Base-by-base conservation (phyloP, 1,284 basidiomycete species). In the Ganoderma lucidum region DNA sequence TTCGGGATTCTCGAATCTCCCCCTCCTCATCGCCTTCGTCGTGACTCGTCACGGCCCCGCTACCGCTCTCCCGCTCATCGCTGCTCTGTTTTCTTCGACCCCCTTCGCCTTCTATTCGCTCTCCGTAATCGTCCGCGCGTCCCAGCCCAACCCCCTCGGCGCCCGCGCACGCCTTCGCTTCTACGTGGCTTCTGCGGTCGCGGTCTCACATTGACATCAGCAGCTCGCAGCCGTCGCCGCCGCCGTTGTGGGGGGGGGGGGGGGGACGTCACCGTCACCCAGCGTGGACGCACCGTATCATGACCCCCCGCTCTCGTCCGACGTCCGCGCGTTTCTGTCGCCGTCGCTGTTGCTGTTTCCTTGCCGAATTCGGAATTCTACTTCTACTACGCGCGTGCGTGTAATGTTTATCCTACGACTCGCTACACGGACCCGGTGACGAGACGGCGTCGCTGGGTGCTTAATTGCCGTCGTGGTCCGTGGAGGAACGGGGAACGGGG, bases 41-140 rank as follows among this genome's bases (percentile, higher is more conserved):
- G 17, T 61, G 4, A 10, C 15, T 3, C 3, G 35, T 35, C 35
- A 35, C 35, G 35, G 35, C 35, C 35, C 35, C 35, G 60, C 39
- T 10, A 6, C 39, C 28, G 32, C 39, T 45, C 42, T 15, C n/a
- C n/a, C 28, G 39, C 51, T 58, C 62, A 45, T 58, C 56, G 45
- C 45, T 23, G 19, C 45, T 48, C 41, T 51, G 63, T 62, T 48
- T 23, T 37, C 51, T 28, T 35, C 41, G 32, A 23, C 23, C 59
- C 60, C 23, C 39, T 4, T 19, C 61, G 41, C 39, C 39, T 55
- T 32, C 35, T 59, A 53, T 39, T 23, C 59, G 56, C 56, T 48
- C 37, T 64, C 63, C 63, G 61, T 68, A 70, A 70, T 67, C 61
- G 66, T 53, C 66, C 28, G 28, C 63, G 63, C 48, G 58, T 30